A percentile compares a stretch with the other conserved stretches of the same genome.
phyloP scores from a whole-genome alignment of 768 basidiomycete species.

The Lactarius pseudohatsudake region DNA sequence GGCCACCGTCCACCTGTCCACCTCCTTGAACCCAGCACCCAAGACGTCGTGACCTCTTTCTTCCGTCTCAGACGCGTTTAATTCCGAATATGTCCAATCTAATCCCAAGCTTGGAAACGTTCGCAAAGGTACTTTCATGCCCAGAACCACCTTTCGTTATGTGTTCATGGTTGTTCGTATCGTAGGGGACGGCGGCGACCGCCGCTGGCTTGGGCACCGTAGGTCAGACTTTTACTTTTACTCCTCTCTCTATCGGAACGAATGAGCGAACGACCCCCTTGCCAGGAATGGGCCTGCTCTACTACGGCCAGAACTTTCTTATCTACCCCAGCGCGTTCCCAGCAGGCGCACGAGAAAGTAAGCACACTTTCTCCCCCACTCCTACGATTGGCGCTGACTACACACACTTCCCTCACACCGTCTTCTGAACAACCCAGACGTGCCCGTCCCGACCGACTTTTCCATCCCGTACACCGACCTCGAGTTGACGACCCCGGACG shows the following conservation, averaged over 20 bases:
- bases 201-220: conserved; percentile 41
- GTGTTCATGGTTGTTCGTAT: not conserved
- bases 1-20: not conserved
- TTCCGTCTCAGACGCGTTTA: not conserved
- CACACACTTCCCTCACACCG: no score
- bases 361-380: not conserved
- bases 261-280: conserved; percentile 15
- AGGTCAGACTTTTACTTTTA: conserved; percentile 32
- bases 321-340: conserved; percentile 89
- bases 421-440: conserved; percentile 46
- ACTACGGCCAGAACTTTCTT: conserved; percentile 83
- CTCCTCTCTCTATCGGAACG: conserved; percentile 10
- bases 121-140: conserved; percentile 43
- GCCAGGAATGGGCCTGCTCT: conserved; percentile 70
- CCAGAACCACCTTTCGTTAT: not conserved
- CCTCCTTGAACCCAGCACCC: not conserved
- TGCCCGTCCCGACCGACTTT: conserved; percentile 66
- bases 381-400: not conserved
- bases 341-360: conserved; percentile 76
- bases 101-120: conserved; percentile 44
- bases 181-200: conserved; percentile 40
- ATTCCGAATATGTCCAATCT: conserved; percentile 38
- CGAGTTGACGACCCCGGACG: conserved; percentile 69
- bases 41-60: not conserved
- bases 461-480: conserved; percentile 77